phyloP scores from a whole-genome alignment of 208 protist species.

The Blechomonas ayalai region DNA sequence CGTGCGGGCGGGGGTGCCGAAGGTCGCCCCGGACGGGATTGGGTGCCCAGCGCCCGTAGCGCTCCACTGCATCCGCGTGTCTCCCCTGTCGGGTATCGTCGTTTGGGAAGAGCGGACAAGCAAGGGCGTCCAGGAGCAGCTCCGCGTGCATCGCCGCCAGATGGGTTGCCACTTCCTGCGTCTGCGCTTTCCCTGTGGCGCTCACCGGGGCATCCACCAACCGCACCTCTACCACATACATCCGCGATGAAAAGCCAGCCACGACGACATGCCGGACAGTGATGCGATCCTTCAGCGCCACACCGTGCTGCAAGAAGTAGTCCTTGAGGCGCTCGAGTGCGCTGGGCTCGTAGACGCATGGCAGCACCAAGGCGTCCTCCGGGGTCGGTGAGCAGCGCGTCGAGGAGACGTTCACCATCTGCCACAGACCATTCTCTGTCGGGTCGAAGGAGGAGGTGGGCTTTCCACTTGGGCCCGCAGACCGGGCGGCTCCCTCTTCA shows the following conservation, averaged over 20 bases:
- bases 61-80: slow-evolving; percentile 41
- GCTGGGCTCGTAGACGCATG: slow-evolving; percentile 52
- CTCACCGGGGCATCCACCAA: slow-evolving; percentile 23
- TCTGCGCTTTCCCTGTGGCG: slow-evolving; percentile 51
- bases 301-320: slow-evolving; percentile 49
- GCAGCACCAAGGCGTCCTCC: slow-evolving; percentile 54
- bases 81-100: slow-evolving; percentile 37
- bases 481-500: neutral
- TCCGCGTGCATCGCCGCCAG: slow-evolving; percentile 82
- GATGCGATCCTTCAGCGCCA: slow-evolving; percentile 26
- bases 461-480: neutral
- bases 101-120: slow-evolving; percentile 41
- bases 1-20: slow-evolving; percentile 21
- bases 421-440: slow-evolving; percentile 63
- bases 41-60: slow-evolving; percentile 69
- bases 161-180: slow-evolving; percentile 41
- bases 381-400: slow-evolving; percentile 50
- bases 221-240: slow-evolving; percentile 47
- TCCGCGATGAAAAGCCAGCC: slow-evolving; percentile 22
- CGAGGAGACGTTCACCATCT: slow-evolving; percentile 56
- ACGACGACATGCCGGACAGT: slow-evolving; percentile 19
- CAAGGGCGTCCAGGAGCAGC: slow-evolving; percentile 65
- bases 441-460: slow-evolving; percentile 37
- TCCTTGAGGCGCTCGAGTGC: slow-evolving; percentile 44
- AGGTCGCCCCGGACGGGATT: slow-evolving; percentile 22